Evolutionary conservation across 2,329 filamentous ascomycete genomes (phyloP), one percentile per base, ranked within the genome.

Genomic region (Magnaporthiopsis poae): DNA sequence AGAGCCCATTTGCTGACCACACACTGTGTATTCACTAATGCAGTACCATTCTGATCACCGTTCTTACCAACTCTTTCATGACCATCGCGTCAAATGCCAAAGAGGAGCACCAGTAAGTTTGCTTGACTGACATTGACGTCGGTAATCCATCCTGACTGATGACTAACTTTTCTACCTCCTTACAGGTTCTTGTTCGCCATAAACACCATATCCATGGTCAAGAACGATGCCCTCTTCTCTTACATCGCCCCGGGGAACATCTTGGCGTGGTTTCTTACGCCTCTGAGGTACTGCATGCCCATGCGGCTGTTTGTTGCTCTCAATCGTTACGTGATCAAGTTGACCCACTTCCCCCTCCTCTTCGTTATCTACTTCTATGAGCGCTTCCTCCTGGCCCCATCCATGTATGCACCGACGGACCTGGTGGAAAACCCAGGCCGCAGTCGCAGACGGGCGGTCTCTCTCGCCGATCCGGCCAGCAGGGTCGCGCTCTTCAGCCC

Each of bases 41-140:
- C 66, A 86, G 84, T 64, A 96, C 94, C 0, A 96, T 98, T 65
- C 81, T 98, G 46, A 94, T 98, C 71, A 96, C 93, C 0, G 94
- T 98, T n/a, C 77, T 98, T 69, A 96, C 93, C 5, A 97, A 97
- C 74, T 96, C 91, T 0, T 98, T 97, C 79, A 96, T 96, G 90
- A 88, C 90, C 1, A 94, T 97, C 74, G 91, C 95, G 2, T 92
- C 92, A 65, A 97, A 97, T 74, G 92, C 93, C 9, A 91, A 92
- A 66, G 90, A 97, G 75, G 94, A 97, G 77, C 93, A 97, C 69
- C 86, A 88, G 81, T 85, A 75, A 71, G 83, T 46, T 5, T 25
- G 13, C 18, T 1, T 9, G 13, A 31, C 36, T 25, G 8, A 12
- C n/a, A 15, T 7, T 18, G 25, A 61, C 46, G 8, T 7, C 13